Evolutionary conservation across 2,329 filamentous ascomycete species (phyloP).

Genomic region (Blastomyces gilchristii): DNA sequence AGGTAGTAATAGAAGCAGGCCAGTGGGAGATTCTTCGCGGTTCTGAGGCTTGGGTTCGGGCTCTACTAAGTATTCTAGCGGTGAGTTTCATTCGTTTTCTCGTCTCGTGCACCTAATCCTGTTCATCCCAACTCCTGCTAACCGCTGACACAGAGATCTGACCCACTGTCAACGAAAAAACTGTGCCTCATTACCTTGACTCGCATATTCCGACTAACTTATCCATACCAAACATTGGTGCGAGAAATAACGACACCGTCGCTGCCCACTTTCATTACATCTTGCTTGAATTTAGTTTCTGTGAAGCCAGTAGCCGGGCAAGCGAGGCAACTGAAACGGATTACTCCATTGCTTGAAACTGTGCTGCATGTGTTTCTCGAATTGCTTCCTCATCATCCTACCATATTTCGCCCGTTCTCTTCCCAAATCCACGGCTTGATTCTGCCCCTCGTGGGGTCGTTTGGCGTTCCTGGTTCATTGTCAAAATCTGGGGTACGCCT

Average conservation of each 20-base stretch:
- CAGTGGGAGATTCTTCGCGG: slow-evolving; percentile 72
- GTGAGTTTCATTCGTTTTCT: slow-evolving; percentile 35
- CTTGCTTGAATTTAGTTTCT: slow-evolving; percentile 56
- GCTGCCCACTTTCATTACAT: slow-evolving; percentile 61
- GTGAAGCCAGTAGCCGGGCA: slow-evolving; percentile 37
- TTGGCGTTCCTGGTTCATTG: slow-evolving; percentile 39
- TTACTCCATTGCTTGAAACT: slow-evolving; percentile 50
- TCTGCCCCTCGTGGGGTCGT: slow-evolving; percentile 53
- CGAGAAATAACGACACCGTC: slow-evolving; percentile 81
- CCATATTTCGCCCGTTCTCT: slow-evolving; percentile 68
- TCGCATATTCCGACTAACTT: slow-evolving; percentile 72
- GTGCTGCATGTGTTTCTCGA: slow-evolving; percentile 61
- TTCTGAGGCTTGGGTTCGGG: slow-evolving; percentile 64
- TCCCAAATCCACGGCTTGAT: slow-evolving; percentile 56
- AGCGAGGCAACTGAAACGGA: slow-evolving; percentile 26
- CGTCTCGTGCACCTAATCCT: background rate
- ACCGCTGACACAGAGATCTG: slow-evolving; percentile 52
- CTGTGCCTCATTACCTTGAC: slow-evolving; percentile 66
- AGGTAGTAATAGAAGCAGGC: slow-evolving; percentile 69
- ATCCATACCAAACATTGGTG: slow-evolving; percentile 70
- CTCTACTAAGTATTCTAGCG: slow-evolving; percentile 63
- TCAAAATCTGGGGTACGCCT: slow-evolving; percentile 46
- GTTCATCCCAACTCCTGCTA: background rate
- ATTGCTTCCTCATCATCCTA: slow-evolving; percentile 69
- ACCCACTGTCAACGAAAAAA: slow-evolving; percentile 64